Percentiles rank a stretch among this genome's conserved stretches.
Conservation (phyloP, 257 asterid species). For the Gentiana straminea region DNA sequence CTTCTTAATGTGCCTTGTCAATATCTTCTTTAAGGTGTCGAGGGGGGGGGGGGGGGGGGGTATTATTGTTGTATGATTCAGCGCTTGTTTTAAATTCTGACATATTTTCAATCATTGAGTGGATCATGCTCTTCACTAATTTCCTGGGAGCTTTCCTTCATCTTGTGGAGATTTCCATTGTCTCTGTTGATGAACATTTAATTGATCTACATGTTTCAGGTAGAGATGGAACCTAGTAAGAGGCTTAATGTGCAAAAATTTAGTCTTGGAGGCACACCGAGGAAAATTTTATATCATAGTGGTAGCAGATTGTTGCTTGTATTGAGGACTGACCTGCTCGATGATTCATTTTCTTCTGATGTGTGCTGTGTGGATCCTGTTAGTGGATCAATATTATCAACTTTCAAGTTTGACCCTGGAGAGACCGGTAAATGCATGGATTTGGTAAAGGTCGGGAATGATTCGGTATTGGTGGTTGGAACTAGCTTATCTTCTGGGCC, state of each 20-base stretch:
- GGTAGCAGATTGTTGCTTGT: slow-evolving; percentile 78
- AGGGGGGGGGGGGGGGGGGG: no score
- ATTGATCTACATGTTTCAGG: slow-evolving; percentile 32
- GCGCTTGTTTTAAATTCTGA: neutral
- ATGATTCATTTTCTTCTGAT: slow-evolving; percentile 72
- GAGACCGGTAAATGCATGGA: slow-evolving; percentile 98
- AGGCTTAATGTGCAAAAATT: slow-evolving; percentile 97
- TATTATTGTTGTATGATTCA: neutral
- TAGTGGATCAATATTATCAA: slow-evolving; percentile 64
- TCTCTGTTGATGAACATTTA: neutral
- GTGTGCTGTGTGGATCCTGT: slow-evolving; percentile 91
- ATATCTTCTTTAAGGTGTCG: no score
- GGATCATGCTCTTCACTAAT: neutral
- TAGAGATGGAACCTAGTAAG: slow-evolving; percentile 95
- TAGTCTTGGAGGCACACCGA: slow-evolving; percentile 90
- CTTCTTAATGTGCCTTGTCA: no score
- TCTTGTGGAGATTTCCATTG: neutral
- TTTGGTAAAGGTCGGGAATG: slow-evolving; percentile 64
- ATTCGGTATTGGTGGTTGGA: slow-evolving; percentile 82
- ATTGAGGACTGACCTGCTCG: slow-evolving; percentile 74
- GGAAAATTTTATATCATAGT: slow-evolving; percentile 75
- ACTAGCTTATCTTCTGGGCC: slow-evolving; percentile 88
- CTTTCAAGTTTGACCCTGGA: slow-evolving; percentile 79
- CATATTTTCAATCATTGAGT: neutral
- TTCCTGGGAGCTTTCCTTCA: neutral